Evolutionary conservation across 129 eudicot species (phyloP).

Genomic region (Sambucus nigra): DNA sequence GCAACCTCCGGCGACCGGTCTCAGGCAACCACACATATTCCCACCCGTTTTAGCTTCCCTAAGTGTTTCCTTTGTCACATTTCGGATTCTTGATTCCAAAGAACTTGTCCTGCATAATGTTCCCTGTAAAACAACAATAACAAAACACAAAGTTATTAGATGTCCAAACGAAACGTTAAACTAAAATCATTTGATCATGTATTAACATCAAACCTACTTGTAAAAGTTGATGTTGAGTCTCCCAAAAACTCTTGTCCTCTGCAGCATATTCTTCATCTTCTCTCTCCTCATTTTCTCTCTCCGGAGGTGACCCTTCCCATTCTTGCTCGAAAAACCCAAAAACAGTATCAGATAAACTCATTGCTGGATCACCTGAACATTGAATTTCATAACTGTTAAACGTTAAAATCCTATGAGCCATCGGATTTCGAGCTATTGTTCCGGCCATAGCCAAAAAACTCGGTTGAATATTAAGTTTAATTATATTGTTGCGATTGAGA

Average conservation of each 20-base stretch:
- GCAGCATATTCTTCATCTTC: constrained; percentile 25
- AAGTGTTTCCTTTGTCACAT: constrained; percentile 46
- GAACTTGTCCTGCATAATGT: constrained; percentile 59
- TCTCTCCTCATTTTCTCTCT: constrained; percentile 35
- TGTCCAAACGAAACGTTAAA: background rate
- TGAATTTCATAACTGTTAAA: constrained; percentile 18
- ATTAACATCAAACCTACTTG: constrained; percentile 33
- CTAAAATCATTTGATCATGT: background rate
- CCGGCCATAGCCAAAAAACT: constrained; percentile 28
- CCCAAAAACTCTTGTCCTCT: constrained; percentile 54
- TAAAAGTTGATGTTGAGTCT: constrained; percentile 42
- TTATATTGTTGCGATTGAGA: too few species aligned
- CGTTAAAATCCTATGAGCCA: constrained; percentile 50
- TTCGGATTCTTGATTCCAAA: constrained; percentile 58
- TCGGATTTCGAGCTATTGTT: constrained; percentile 37
- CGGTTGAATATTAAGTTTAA: too few species aligned
- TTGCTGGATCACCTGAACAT: constrained; percentile 24
- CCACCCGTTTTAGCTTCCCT: constrained; percentile 29
- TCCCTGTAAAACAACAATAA: constrained; percentile 26
- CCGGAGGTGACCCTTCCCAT: constrained; percentile 22
- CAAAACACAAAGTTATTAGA: background rate
- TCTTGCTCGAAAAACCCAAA: constrained; percentile 64
- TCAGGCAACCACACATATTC: constrained; percentile 44
- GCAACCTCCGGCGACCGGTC: constrained; percentile 40
- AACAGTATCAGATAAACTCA: constrained; percentile 46